Evolutionary conservation across 352 stramenopile species (phyloP), one percentile per base, ranked within the genome.

Genomic region (Halophytophthora batemanensis): DNA sequence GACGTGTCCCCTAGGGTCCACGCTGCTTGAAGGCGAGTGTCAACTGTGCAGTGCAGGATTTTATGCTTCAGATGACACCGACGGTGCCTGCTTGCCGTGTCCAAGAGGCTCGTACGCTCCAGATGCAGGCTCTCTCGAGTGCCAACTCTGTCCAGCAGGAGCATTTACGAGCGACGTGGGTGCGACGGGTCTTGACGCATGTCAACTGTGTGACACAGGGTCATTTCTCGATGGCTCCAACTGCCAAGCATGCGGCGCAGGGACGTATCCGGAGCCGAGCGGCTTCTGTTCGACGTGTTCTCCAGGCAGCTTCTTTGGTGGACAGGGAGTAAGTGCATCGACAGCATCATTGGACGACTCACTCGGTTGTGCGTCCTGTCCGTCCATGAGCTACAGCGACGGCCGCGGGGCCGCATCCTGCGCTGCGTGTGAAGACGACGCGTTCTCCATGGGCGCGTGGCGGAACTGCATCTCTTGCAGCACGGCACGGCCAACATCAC

Each of bases 371-470:
- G 14, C 45, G n/a, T 50, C 33, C 11, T 88, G 77, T 38, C 50
- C 70, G 3, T 64, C 67, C 6, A 85, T 86, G 77, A 64, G 59
- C 10, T 68, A 62, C 8, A 50, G 64, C 2, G 23, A 41, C 14
- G 29, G 21, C 0, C 14, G 45, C 22, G 66, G 74, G 37, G 53
- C 68, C n/a, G 69, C 55, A 0, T 18, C 37, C 10, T 88, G 77
- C 23, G 53, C 23, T 11, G 18, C 42, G 2, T 88, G 77, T 31
- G 40, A 51, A 14, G 66, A 76, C 23, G 53, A 45, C 33, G 44
- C 64, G 3, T 84, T 73, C 48, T 64, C 74, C 2, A 71, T 86
- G 71, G 68, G 67, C 10, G 71, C 59, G 4, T 90, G 80, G 80
- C 56, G 50, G 15, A 66, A 37, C 15, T 90, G 77, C 55, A 70